Conservation (phyloP, 208 protist species). For the Tritrichomonas foetus region DNA sequence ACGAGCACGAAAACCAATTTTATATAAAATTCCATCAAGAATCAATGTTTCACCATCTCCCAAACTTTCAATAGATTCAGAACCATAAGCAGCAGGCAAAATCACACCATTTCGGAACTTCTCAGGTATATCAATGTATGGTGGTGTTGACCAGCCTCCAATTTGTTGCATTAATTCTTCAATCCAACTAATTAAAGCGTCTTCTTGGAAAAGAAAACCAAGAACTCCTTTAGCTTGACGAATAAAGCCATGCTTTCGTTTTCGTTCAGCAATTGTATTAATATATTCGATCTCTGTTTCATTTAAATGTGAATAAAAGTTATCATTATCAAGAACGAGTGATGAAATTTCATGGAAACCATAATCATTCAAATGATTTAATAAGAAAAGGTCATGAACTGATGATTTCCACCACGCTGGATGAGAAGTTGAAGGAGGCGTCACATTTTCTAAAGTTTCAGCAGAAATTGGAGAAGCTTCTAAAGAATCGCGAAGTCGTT, state of each 20-base stretch:
- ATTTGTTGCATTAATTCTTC: neutral
- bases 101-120: neutral
- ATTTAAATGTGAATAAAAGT: neutral
- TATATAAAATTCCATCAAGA: neutral
- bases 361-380: neutral
- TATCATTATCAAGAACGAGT: neutral
- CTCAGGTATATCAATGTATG: neutral
- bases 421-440: neutral
- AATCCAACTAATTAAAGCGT: neutral
- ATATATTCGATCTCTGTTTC: neutral
- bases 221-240: neutral
- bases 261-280: neutral
- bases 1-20: neutral
- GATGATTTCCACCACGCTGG: neutral
- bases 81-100: neutral
- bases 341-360: neutral
- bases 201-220: neutral
- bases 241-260: neutral
- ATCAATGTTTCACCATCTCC: neutral
- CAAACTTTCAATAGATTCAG: neutral
- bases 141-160: neutral
- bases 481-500: neutral
- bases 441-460: neutral
- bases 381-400: neutral
- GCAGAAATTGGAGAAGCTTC: neutral